Percentiles rank a stretch among this genome's conserved stretches.
Conservation (phyloP, 2,329 filamentous ascomycete genomes). For the Cadophora sp. region DNA sequence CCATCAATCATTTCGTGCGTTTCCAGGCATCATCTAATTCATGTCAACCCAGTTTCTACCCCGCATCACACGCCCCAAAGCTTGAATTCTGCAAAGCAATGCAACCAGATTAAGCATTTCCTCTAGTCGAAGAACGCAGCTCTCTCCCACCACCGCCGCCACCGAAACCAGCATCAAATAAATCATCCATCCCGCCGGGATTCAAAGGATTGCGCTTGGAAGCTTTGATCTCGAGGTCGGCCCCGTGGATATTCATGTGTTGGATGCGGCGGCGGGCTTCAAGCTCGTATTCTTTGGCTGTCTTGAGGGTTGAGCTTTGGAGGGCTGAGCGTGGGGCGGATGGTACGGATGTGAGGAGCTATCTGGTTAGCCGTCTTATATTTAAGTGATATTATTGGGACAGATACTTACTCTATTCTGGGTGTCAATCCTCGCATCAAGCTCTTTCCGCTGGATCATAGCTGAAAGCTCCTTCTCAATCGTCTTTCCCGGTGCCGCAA, state of each 20-base stretch:
- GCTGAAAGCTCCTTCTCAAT: constrained; percentile 77
- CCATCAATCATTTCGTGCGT: constrained; percentile 5
- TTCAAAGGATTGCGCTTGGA: constrained; percentile 22
- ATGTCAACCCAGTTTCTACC: neutral
- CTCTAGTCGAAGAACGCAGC: constrained; percentile 17
- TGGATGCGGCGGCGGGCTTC: constrained; percentile 79
- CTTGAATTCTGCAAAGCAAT: neutral
- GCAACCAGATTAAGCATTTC: neutral
- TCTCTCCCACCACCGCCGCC: constrained; percentile 15
- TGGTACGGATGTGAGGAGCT: constrained; percentile 77
- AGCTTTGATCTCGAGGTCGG: constrained; percentile 71
- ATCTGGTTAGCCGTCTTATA: constrained; percentile 27
- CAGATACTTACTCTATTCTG: constrained; percentile 68
- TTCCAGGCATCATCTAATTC: constrained; percentile 12
- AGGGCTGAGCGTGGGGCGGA: constrained; percentile 71
- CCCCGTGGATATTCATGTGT: constrained; percentile 76
- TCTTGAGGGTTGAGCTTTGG: constrained; percentile 72
- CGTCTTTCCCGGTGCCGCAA: constrained; percentile 66
- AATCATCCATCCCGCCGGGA: constrained; percentile 25
- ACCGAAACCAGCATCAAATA: constrained; percentile 17
- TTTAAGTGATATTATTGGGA: neutral
- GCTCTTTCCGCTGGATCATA: constrained; percentile 75
- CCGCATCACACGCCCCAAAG: neutral
- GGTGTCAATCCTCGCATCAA: constrained; percentile 84
- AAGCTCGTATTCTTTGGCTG: constrained; percentile 74